phyloP scores from a whole-genome alignment of 805 yeast genomes.

The Sungouiella blattae region DNA sequence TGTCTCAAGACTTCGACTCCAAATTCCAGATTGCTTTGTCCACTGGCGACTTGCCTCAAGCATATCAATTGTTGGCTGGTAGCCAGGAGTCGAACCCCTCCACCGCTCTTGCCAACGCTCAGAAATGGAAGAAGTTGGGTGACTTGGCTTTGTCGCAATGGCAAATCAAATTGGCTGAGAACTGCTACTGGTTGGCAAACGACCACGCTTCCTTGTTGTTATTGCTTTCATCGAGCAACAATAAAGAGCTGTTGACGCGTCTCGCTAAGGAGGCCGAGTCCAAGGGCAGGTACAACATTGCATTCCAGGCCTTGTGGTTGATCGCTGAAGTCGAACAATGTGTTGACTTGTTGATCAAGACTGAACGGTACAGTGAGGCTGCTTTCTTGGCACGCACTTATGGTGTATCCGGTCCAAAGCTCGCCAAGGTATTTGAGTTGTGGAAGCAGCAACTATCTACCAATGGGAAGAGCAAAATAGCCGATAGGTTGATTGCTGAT shows the following conservation, averaged over 20 bases:
- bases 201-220: conserved; percentile 82
- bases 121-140: conserved; percentile 88
- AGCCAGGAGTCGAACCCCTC: conserved; percentile 48
- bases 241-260: conserved; percentile 53
- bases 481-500: conserved; percentile 57
- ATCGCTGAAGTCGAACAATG: conserved; percentile 68
- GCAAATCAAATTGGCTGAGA: conserved; percentile 77
- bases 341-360: conserved; percentile 58
- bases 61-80: conserved; percentile 47
- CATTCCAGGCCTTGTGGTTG: conserved; percentile 89
- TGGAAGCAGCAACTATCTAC: conserved; percentile 65
- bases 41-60: conserved; percentile 67
- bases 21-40: conserved; percentile 85
- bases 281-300: conserved; percentile 82
- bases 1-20: conserved; percentile 86
- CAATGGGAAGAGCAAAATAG: conserved; percentile 53
- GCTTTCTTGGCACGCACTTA: conserved; percentile 76
- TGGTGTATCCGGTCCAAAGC: conserved; percentile 39
- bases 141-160: conserved; percentile 78
- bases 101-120: conserved; percentile 27
- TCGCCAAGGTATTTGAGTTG: conserved; percentile 44
- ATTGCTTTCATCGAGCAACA: conserved; percentile 77
- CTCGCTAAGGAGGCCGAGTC: conserved; percentile 66
- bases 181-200: conserved; percentile 71
- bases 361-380: conserved; percentile 80